Percentiles rank a stretch among this genome's conserved stretches.
Conservation (phyloP, 257 asterid species). For the Leonotis leonurus region DNA sequence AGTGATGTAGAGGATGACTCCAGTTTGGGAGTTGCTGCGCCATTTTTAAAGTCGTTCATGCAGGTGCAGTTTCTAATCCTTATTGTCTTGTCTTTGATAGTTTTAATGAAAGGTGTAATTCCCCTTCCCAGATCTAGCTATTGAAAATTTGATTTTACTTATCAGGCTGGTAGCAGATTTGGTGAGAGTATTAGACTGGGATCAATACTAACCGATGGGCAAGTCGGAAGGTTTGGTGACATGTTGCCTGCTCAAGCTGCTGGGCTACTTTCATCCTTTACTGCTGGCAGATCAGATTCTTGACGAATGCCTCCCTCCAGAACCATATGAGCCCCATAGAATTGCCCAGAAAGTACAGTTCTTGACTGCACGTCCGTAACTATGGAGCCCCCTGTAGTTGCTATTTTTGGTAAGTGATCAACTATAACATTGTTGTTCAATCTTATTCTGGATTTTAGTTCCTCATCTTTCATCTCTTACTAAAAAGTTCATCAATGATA, state of each 20-base stretch:
- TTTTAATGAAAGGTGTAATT: too few relatives aligned
- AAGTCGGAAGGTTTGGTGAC: conserved; percentile 97
- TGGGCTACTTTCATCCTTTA: conserved; percentile 88
- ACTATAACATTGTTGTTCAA: not conserved
- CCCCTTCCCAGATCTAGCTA: too few relatives aligned
- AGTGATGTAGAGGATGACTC: conserved; percentile 64
- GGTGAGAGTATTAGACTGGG: conserved; percentile 97
- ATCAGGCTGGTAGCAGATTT: conserved; percentile 95
- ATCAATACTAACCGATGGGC: conserved; percentile 88
- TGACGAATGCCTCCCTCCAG: conserved; percentile 17
- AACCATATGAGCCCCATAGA: not conserved
- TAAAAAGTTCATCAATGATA: too few relatives aligned
- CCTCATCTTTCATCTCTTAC: too few relatives aligned
- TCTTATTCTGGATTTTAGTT: too few relatives aligned
- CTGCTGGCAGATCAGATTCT: conserved; percentile 70
- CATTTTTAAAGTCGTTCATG: conserved; percentile 93
- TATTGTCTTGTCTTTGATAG: not conserved
- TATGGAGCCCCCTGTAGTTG: not conserved
- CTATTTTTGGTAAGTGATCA: conserved; percentile 18
- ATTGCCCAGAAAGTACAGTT: conserved; percentile 1
- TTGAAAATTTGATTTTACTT: conserved; percentile 2
- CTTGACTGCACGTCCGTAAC: not conserved
- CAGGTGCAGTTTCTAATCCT: conserved; percentile 47
- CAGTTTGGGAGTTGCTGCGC: conserved; percentile 86
- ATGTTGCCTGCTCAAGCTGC: conserved; percentile 97